These are phyloP conservation scores for Naganishia onofrii DNA, from an alignment of 768 basidiomycete species.

Conservation along the genomic window DNA sequence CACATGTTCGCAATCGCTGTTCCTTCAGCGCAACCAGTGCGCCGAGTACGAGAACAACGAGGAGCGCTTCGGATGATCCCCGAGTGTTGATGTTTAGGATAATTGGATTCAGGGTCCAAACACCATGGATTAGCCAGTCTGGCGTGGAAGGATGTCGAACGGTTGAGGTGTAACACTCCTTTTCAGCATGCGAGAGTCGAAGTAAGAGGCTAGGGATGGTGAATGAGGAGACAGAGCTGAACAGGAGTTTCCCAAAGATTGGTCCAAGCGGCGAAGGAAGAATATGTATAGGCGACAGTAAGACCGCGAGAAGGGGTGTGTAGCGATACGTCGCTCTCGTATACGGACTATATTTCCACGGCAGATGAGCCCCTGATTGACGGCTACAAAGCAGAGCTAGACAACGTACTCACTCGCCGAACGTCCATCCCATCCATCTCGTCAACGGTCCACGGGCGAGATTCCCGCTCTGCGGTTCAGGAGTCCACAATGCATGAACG, in stretches of 20 bases:
- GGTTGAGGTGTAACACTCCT: background rate
- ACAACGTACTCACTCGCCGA: constrained; percentile 70
- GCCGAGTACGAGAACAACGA: constrained; percentile 73
- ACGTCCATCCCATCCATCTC: constrained; percentile 48
- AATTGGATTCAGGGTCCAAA: constrained; percentile 89
- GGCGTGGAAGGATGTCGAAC: background rate
- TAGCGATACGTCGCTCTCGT: constrained; percentile 90
- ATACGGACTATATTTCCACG: constrained; percentile 67
- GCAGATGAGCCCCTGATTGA: constrained; percentile 21
- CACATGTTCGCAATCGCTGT: constrained; percentile 64
- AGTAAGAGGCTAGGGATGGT: constrained; percentile 10
- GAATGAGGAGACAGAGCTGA: constrained; percentile 76
- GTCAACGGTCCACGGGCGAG: constrained; percentile 59
- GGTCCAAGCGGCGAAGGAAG: constrained; percentile 60
- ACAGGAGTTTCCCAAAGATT: constrained; percentile 86
- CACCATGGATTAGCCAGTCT: constrained; percentile 40
- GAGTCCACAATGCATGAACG: constrained; percentile 59
- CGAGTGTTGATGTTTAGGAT: constrained; percentile 95
- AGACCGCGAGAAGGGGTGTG: constrained; percentile 81
- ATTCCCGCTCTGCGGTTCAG: constrained; percentile 33
- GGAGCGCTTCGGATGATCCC: constrained; percentile 87
- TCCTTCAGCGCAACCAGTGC: constrained; percentile 61
- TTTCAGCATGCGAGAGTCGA: background rate
- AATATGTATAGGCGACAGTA: constrained; percentile 76
- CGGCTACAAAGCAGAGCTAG: constrained; percentile 17